Evolutionary conservation across 1,284 basidiomycete species (phyloP), one percentile per base, ranked within the genome.

Genomic region (Boletellus sp.): DNA sequence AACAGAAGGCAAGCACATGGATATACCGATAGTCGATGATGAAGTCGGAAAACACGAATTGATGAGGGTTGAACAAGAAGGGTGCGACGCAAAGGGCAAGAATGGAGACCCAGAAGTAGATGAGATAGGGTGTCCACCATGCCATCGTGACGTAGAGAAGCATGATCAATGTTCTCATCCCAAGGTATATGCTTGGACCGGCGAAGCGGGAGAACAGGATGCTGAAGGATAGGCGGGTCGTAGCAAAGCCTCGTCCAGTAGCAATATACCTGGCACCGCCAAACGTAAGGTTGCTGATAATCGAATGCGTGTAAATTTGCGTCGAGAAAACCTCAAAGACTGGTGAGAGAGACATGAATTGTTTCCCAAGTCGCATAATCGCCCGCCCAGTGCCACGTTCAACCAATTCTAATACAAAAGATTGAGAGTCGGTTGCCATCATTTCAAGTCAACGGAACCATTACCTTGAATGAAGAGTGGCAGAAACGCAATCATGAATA

Each of bases 181-280:
- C 94, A 44, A 97, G 79, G 74, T 97, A 97, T 71, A 97, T 96
- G 62, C 91, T 93, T 6, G 94, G 94, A 6, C 94, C 94, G 40
- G 94, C 94, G 71, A 97, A 97, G 52, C 94, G 90, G 58, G 94
- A 97, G 75, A 93, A 95, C 19, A 97, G 75, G 60, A 94, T 94
- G 66, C 84, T 89, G 78, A 97, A 97, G 57, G 87, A 89, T 58
- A 96, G 91, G 51, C 94, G 82, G 19, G 91, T 91, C 8, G 94
- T 97, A 16, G 94, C 94, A 67, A 97, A 97, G 40, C 94, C 94
- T 81, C 94, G 91, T 52, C 94, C 94, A n/a, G 94, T 97, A n/a
- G 94, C 93, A 61, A 97, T 97, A 72, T 97, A 97, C 55, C 94
- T 84, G 47, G 94, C 94, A 54, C 94, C 94, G 72, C 94, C 94